Evolutionary conservation across 2,329 filamentous ascomycete genomes (phyloP).

Genomic region (Fusarium anguioides): DNA sequence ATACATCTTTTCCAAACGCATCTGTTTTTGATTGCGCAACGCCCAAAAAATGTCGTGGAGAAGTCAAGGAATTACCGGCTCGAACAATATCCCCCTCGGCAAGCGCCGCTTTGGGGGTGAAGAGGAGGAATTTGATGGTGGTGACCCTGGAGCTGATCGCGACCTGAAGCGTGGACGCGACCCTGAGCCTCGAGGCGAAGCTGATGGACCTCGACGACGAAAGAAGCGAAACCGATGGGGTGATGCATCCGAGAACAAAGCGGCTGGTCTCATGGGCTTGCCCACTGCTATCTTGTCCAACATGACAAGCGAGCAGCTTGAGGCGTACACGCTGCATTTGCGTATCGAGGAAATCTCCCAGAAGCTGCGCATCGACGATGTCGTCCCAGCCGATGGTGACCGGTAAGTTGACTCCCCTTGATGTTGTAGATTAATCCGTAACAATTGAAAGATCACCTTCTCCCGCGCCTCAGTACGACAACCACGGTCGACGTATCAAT

Average conservation of each 20-base stretch:
- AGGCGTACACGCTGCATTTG: conserved; percentile 95
- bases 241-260: conserved; percentile 97
- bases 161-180: conserved; percentile 90
- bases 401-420: conserved; percentile 69
- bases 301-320: conserved; percentile 98
- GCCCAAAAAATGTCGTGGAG: conserved; percentile 69
- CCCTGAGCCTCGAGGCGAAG: conserved; percentile 76
- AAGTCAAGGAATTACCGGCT: conserved; percentile 90
- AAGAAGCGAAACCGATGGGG: conserved; percentile 99
- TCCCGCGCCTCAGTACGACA: conserved; percentile 96
- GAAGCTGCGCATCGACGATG: conserved; percentile 98
- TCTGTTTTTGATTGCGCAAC: conserved; percentile 5
- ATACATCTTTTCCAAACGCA: neutral
- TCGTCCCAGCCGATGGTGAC: conserved; percentile 95
- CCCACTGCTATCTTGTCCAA: conserved; percentile 95
- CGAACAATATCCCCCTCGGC: conserved; percentile 96
- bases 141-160: conserved; percentile 54
- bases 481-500: conserved; percentile 99
- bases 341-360: conserved; percentile 99
- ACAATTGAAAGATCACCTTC: conserved; percentile 81
- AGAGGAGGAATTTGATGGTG: conserved; percentile 51
- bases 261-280: conserved; percentile 95
- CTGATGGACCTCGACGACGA: conserved; percentile 85
- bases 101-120: conserved; percentile 82
- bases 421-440: conserved; percentile 1